Conservation (phyloP, 2,329 filamentous ascomycete species). For the Cryphonectria japonica region DNA sequence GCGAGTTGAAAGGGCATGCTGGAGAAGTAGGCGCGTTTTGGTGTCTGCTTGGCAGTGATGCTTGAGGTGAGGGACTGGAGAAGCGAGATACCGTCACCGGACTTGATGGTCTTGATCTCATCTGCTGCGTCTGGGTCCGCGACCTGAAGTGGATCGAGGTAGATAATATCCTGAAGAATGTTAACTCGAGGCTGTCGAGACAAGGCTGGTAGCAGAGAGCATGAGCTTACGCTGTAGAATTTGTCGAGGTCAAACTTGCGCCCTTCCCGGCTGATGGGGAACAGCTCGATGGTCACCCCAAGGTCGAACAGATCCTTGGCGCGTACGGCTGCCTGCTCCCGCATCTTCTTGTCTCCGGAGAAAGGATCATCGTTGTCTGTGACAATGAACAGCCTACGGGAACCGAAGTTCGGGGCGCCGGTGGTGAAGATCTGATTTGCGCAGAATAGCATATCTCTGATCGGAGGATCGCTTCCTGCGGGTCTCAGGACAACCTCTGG, state of each 20-base stretch:
- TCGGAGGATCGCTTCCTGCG: slow-evolving; percentile 70
- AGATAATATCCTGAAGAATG: slow-evolving; percentile 77
- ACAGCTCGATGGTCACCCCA: slow-evolving; percentile 88
- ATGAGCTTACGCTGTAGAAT: slow-evolving; percentile 83
- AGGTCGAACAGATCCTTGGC: slow-evolving; percentile 96
- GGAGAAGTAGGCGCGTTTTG: slow-evolving; percentile 84
- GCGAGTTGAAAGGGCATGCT: slow-evolving; percentile 87
- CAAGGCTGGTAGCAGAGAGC: too few relatives aligned
- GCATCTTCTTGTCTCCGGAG: slow-evolving; percentile 68
- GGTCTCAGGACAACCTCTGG: slow-evolving; percentile 71
- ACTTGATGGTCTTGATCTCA: slow-evolving; percentile 66
- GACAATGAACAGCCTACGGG: slow-evolving; percentile 89
- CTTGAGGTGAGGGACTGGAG: slow-evolving; percentile 82
- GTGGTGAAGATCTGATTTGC: slow-evolving; percentile 97
- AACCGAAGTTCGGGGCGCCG: slow-evolving; percentile 91
- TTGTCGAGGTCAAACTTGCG: slow-evolving; percentile 78
- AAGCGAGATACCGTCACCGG: slow-evolving; percentile 75
- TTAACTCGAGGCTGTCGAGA: neutral
- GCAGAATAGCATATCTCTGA: slow-evolving; percentile 91
- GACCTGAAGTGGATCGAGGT: slow-evolving; percentile 64
- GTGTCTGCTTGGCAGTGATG: slow-evolving; percentile 86
- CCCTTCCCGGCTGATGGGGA: slow-evolving; percentile 77
- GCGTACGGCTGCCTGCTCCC: slow-evolving; percentile 78
- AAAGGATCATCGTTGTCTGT: slow-evolving; percentile 93
- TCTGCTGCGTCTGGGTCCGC: slow-evolving; percentile 68